A percentile compares a stretch with the other conserved stretches of the same genome.
Conservation (phyloP, 768 basidiomycete genomes). For the Hygrocybe punicea region DNA sequence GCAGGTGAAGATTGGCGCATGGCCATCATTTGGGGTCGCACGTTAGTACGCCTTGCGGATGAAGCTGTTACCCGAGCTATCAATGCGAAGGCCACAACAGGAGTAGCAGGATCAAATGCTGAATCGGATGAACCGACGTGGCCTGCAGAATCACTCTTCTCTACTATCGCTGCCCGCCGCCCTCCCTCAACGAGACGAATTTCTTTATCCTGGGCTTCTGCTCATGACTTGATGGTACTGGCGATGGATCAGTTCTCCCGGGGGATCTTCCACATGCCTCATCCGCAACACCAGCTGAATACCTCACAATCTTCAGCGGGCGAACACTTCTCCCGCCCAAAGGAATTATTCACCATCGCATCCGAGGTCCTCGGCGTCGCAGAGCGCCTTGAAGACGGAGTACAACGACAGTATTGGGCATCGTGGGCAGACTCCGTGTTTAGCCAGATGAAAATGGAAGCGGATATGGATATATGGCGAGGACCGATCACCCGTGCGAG, state of each 20-base stretch:
- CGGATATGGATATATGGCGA: constrained; percentile 50
- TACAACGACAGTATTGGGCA: constrained; percentile 55
- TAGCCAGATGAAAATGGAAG: constrained; percentile 62
- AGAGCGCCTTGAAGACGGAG: constrained; percentile 47
- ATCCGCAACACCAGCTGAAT: constrained; percentile 30
- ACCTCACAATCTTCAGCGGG: constrained; percentile 14
- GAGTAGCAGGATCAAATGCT: constrained; percentile 3
- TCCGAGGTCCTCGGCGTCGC: constrained; percentile 58
- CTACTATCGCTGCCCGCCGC: constrained; percentile 44
- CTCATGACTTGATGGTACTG: constrained; percentile 53
- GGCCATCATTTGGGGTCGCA: constrained; percentile 65
- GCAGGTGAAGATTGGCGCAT: constrained; percentile 62
- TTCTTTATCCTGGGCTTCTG: constrained; percentile 38
- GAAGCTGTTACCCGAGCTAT: constrained; percentile 40
- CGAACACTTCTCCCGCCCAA: constrained; percentile 50
- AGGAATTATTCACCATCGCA: constrained; percentile 61
- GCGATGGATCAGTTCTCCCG: constrained; percentile 69
- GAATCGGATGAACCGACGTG: constrained; percentile 44
- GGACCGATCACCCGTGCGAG: constrained; percentile 44
- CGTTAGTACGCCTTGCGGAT: constrained; percentile 58
- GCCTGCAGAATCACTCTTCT: constrained; percentile 52
- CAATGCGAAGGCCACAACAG: constrained; percentile 13
- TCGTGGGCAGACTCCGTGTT: constrained; percentile 59
- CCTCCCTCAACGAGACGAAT: constrained; percentile 51
- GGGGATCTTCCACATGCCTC: constrained; percentile 72